Evolutionary conservation across 1,284 basidiomycete genomes (phyloP), one percentile per base, ranked within the genome.

Genomic region (Naganishia albida): DNA sequence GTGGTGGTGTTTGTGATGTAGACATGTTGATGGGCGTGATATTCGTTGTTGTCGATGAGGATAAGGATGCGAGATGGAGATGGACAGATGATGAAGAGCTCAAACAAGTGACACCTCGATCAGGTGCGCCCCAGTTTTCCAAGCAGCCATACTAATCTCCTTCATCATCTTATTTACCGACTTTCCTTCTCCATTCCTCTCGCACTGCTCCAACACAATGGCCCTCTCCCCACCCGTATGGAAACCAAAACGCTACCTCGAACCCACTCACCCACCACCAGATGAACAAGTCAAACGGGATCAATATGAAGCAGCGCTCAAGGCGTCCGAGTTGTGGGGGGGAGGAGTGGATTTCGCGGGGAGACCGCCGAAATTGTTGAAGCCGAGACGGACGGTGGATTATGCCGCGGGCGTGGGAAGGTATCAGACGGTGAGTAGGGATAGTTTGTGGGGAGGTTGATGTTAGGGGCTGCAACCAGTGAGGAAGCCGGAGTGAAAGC

Each of bases 371-470:
- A 91, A 93, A 81, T 93, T 93, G 80, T 93, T 92, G 64, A 85
- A 93, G 71, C 93, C 95, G 23, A 82, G 95, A 67, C 81, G 93
- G 76, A 98, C 95, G 16, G 92, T 98, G 15, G 95, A 98, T 79
- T 96, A 93, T 75, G 90, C 90, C 72, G 92, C 92, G 28, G 87
- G 87, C 1, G 83, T 95, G 75, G 89, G 89, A 18, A 84, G 90
- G 68, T 95, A 89, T 89, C 79, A 83, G 59, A 77, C 92, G 80
- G 91, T 93, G 73, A 69, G 88, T 82, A 3, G 15, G 43, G 43
- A 23, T 13, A n/a, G 16, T 25, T 20, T 54, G 23, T 46, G 12
- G 42, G 12, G 49, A 49, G 34, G 43, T n/a, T n/a, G n/a, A n/a
- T n/a, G n/a, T n/a, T n/a, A n/a, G n/a, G n/a, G n/a, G n/a, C n/a